These are phyloP conservation scores for Penicillium malachiteum DNA, from an alignment of 495 filamentous ascomycete genomes.

Conservation along the genomic window DNA sequence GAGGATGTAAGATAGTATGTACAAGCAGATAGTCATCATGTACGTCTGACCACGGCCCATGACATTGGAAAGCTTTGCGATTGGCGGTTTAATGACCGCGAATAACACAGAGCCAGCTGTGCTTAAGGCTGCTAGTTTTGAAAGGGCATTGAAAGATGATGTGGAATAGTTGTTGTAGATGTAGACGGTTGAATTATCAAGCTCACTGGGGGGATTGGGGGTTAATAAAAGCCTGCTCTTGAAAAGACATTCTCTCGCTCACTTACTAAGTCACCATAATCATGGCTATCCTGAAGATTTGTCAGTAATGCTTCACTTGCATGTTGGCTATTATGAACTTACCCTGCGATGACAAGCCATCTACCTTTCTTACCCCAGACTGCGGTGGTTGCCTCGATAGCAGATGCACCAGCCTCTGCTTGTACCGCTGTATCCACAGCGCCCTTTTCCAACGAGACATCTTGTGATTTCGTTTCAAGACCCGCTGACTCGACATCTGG, in stretches of 20 bases:
- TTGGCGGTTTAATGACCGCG: conserved; percentile 45
- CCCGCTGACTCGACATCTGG: background rate
- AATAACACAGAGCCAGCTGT: conserved; percentile 47
- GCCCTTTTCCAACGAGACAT: background rate
- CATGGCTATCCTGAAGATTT: conserved; percentile 30
- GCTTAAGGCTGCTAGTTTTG: conserved; percentile 40
- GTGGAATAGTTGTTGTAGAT: conserved; percentile 48
- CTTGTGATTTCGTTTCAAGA: background rate
- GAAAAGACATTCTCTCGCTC: background rate
- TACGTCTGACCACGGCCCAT: conserved; percentile 47
- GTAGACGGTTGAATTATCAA: conserved; percentile 49
- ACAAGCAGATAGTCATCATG: conserved; percentile 41
- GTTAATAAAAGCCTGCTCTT: background rate
- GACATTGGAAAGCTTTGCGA: conserved; percentile 50
- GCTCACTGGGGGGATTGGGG: conserved; percentile 24
- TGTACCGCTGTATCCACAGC: background rate
- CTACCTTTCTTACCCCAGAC: conserved; percentile 44
- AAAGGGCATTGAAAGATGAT: conserved; percentile 42
- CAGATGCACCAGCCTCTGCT: conserved; percentile 1
- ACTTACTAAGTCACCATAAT: conserved; percentile 50
- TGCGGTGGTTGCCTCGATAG: conserved; percentile 4
- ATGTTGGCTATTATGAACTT: background rate
- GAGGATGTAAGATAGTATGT: conserved; percentile 46
- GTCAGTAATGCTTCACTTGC: conserved; percentile 6
- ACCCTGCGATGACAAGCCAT: conserved; percentile 45